A percentile compares a stretch with the other conserved stretches of the same genome.
Conservation (phyloP, 1,284 basidiomycete genomes). For the Ceratorhiza oryzae-sativae region DNA sequence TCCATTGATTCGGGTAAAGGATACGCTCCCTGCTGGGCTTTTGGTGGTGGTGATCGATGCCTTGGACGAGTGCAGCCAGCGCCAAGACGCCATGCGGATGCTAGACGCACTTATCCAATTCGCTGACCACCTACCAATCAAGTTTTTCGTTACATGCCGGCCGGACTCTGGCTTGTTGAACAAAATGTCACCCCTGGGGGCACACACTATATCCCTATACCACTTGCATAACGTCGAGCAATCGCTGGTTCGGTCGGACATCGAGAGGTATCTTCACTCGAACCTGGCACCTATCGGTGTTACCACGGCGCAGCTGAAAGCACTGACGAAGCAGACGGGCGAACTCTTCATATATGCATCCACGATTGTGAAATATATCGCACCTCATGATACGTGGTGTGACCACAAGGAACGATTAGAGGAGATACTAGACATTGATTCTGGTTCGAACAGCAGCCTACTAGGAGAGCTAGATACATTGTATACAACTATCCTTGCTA, state of each 20-base stretch:
- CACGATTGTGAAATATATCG: neutral
- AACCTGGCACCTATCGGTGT: neutral
- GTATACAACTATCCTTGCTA: neutral
- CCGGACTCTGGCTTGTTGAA: neutral
- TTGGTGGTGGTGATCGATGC: constrained; percentile 33
- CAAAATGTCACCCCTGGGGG: no score
- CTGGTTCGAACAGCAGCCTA: neutral
- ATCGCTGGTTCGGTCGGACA: neutral
- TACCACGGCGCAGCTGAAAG: neutral
- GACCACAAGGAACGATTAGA: neutral
- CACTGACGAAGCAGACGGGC: neutral
- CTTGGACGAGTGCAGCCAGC: constrained; percentile 25
- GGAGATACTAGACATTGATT: neutral
- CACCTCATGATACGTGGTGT: neutral
- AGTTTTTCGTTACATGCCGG: neutral
- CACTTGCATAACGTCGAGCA: neutral
- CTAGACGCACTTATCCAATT: neutral
- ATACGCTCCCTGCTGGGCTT: neutral
- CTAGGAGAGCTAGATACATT: neutral
- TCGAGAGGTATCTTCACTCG: neutral
- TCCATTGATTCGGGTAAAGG: no score
- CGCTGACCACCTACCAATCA: neutral
- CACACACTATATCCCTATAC: neutral
- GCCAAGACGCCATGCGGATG: neutral
- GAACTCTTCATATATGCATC: constrained; percentile 9